phyloP scores from a whole-genome alignment of 2,329 filamentous ascomycete genomes.

The Capronia americana region DNA sequence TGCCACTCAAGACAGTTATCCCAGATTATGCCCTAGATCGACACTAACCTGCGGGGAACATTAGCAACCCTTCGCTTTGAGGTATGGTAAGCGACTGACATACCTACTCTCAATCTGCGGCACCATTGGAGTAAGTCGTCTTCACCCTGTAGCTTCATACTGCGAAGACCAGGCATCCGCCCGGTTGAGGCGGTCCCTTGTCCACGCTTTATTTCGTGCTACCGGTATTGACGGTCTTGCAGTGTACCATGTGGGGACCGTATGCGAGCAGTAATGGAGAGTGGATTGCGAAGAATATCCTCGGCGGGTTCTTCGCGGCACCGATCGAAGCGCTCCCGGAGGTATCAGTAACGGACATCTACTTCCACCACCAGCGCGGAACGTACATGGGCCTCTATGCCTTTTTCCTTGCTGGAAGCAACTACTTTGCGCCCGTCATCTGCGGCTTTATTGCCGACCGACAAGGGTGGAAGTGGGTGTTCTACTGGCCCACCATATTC shows the following conservation, averaged over 20 bases:
- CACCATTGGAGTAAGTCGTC: slow-evolving; percentile 32
- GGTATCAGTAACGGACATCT: slow-evolving; percentile 55
- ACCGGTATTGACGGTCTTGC: slow-evolving; percentile 45
- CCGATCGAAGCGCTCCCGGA: slow-evolving; percentile 59
- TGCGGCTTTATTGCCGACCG: slow-evolving; percentile 38
- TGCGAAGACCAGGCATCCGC: background rate
- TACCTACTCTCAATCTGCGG: slow-evolving; percentile 43
- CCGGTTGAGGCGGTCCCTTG: slow-evolving; percentile 21
- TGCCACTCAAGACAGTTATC: background rate
- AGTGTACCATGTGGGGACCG: slow-evolving; percentile 41
- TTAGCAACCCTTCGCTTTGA: slow-evolving; percentile 54
- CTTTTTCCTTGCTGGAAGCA: slow-evolving; percentile 35
- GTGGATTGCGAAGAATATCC: slow-evolving; percentile 56
- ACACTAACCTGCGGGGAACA: background rate
- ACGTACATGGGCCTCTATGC: slow-evolving; percentile 37
- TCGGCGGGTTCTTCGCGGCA: slow-evolving; percentile 56
- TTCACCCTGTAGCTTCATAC: background rate
- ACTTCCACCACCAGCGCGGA: slow-evolving; percentile 40
- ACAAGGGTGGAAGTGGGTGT: slow-evolving; percentile 40
- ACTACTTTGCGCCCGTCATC: slow-evolving; percentile 48
- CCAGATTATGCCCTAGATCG: background rate
- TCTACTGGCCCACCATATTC: slow-evolving; percentile 32
- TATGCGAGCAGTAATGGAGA: slow-evolving; percentile 54
- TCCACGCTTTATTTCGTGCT: background rate
- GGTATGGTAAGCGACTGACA: slow-evolving; percentile 48